phyloP scores from a whole-genome alignment of 2,329 filamentous ascomycete species.

The Cytospora piceicola region DNA sequence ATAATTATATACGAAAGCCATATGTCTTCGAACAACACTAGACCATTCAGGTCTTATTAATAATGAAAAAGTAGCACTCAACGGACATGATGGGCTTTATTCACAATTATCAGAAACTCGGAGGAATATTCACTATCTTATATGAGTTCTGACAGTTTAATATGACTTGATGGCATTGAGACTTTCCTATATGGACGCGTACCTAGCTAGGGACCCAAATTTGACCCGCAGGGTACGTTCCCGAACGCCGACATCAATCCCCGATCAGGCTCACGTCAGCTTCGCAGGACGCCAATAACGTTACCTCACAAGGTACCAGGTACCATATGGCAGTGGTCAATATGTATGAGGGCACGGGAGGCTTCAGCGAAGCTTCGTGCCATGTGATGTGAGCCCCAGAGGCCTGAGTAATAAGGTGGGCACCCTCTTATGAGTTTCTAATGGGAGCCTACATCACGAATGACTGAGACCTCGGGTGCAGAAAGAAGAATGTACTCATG shows the following conservation, averaged over 20 bases:
- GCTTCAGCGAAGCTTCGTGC: background rate
- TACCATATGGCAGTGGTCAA: background rate
- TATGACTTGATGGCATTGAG: background rate
- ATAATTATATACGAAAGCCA: too few relatives aligned
- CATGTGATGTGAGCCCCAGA: background rate
- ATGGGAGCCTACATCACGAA: too few relatives aligned
- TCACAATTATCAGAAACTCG: background rate
- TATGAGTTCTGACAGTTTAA: background rate
- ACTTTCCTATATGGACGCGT: background rate
- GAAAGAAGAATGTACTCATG: too few relatives aligned
- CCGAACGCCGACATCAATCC: background rate
- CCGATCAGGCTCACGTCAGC: background rate
- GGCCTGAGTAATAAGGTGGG: background rate
- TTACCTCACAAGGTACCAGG: background rate
- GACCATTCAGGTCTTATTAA: too few relatives aligned
- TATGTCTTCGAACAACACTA: too few relatives aligned
- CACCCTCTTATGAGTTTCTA: background rate
- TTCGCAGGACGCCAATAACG: background rate
- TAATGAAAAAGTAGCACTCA: too few relatives aligned
- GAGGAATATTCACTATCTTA: background rate
- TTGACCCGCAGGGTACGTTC: background rate
- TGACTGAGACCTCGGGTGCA: too few relatives aligned
- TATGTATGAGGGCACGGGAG: background rate
- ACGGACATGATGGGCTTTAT: background rate
- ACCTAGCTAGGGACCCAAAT: background rate